Evolutionary conservation across 1,284 basidiomycete genomes (phyloP), one percentile per base, ranked within the genome.

Genomic region (Cutaneotrichosporon sp.): DNA sequence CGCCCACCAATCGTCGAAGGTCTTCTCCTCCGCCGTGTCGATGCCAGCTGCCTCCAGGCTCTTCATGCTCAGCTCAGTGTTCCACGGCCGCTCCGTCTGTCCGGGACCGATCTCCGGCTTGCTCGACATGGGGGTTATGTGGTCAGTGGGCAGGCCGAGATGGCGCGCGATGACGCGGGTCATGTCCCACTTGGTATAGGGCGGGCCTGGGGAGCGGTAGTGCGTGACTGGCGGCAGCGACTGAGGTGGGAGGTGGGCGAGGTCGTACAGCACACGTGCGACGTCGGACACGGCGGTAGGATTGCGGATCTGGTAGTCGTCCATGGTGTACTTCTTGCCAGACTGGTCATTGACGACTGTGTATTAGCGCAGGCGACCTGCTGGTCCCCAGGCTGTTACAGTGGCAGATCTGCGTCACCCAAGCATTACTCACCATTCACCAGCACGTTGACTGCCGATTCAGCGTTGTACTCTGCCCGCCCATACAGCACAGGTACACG

Each of bases 171-270:
- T 74, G 41, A 68, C 61, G 6, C 41, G 25, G 9, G 68, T 71
- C 71, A 79, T 79, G 59, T 77, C 73, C 66, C 77, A 79, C 64
- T 80, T 80, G 17, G 77, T 78, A 57, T 77, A 63, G 3, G 61
- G 27, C 2, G 75, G 70, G 20, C 73, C 72, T 9, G 71, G 67
- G 10, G 77, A 75, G 20, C 73, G 66, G 61, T 76, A 79, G 62
- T 80, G 79, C 14, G 77, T 55, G 39, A 72, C 76, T 0, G 68
- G 49, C 9, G 74, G 72, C 4, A 75, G 61, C 25, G 66, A 44
- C 46, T 57, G 52, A 29, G 38, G 6, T 4, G 47, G 48, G 35
- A 68, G 52, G 54, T 69, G 68, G 22, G 64, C 47, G 29, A 79
- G 65, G 47, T 75, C 71, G 51, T 72, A 66, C 29, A 79, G 61